A percentile compares a stretch with the other conserved stretches of the same genome.
Evolutionary conservation across 2,329 filamentous ascomycete species (phyloP).

Genomic region (Phoma sp.): DNA sequence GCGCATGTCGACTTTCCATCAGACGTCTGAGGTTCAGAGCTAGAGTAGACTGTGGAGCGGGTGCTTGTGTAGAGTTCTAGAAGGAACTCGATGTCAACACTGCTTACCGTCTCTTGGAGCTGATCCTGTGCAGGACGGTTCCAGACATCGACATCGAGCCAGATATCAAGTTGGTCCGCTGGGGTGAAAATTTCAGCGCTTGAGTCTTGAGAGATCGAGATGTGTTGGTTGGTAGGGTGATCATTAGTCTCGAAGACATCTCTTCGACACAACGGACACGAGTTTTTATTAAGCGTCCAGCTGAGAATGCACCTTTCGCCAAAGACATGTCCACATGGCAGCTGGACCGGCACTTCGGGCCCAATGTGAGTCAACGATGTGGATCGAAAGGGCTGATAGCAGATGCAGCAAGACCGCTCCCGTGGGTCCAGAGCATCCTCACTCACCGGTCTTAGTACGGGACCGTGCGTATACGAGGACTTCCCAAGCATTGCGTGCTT

Average conservation of each 20-base stretch:
- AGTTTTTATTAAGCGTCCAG: conserved; percentile 16
- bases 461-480: neutral
- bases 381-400: conserved; percentile 17
- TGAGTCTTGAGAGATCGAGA: neutral
- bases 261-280: conserved; percentile 25
- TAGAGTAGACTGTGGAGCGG: neutral
- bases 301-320: conserved; percentile 19
- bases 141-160: conserved; percentile 8
- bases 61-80: neutral
- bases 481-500: conserved; percentile 3
- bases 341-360: conserved; percentile 19
- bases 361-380: neutral
- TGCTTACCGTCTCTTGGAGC: neutral
- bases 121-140: neutral
- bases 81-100: neutral
- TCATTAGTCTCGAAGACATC: neutral
- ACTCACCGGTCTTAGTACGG: conserved; percentile 10
- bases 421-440: conserved; percentile 1
- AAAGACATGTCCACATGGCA: conserved; percentile 24
- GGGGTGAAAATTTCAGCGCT: neutral
- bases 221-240: neutral
- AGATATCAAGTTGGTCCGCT: conserved; percentile 1
- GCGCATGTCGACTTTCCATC: neutral
- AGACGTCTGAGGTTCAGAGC: neutral
- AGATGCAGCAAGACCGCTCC: conserved; percentile 20